These are phyloP conservation scores for Perilla frutescens DNA, from an alignment of 257 asterid species.

Conservation along the genomic window DNA sequence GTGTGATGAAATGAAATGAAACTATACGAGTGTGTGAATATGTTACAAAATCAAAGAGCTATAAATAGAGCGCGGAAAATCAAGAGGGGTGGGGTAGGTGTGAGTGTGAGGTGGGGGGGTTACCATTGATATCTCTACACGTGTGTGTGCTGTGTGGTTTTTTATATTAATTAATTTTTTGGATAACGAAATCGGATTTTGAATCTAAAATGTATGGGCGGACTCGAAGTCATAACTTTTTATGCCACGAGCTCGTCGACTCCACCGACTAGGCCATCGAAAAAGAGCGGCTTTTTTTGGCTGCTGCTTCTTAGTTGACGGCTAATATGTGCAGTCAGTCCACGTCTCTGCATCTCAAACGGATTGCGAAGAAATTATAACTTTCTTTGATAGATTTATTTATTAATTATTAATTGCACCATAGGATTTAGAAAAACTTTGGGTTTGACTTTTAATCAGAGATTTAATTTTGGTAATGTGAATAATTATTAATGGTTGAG, in stretches of 20 bases:
- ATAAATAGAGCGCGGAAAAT: slow-evolving; percentile 43
- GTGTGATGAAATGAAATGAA: neutral
- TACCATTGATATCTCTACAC: slow-evolving; percentile 44
- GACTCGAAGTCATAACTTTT: neutral
- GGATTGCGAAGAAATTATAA: neutral
- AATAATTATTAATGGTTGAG: neutral
- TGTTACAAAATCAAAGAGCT: neutral
- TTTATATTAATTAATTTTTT: neutral
- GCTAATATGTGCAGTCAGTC: slow-evolving; percentile 45
- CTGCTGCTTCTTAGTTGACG: slow-evolving; percentile 40
- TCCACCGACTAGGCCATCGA: neutral
- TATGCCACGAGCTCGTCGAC: neutral
- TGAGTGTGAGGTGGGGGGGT: neutral
- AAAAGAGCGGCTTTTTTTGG: neutral
- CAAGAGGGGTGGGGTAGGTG: neutral
- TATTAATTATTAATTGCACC: neutral
- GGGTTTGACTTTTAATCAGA: slow-evolving; percentile 20
- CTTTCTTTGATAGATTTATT: neutral
- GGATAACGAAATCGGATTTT: neutral
- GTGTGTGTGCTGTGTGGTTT: slow-evolving; percentile 32
- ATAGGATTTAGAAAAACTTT: neutral
- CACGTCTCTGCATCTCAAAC: slow-evolving; percentile 42
- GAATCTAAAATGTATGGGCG: neutral
- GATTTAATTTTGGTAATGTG: neutral
- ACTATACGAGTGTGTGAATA: slow-evolving; percentile 1